A percentile compares a stretch with the other conserved stretches of the same genome.
Evolutionary conservation across 495 filamentous ascomycete genomes (phyloP).

Genomic region (Endocarpon pusillum): DNA sequence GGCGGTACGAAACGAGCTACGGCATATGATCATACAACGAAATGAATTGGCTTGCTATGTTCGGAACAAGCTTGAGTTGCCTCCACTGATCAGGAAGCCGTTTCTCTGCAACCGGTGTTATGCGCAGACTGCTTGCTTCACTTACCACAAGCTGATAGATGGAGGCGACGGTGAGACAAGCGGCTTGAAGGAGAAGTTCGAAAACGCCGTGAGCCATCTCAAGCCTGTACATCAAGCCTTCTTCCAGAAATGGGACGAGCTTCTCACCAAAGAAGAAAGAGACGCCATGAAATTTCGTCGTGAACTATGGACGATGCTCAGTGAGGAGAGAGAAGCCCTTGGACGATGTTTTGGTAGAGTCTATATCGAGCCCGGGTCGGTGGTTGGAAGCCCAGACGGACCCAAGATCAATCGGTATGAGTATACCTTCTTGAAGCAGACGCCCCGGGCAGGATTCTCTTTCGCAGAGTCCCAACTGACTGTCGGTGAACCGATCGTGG

Average conservation of each 20-base stretch:
- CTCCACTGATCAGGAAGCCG: slow-evolving; percentile 66
- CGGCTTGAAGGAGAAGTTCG: slow-evolving; percentile 56
- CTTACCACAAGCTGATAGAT: slow-evolving; percentile 87
- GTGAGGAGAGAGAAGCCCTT: slow-evolving; percentile 68
- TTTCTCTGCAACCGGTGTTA: slow-evolving; percentile 72
- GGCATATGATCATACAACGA: slow-evolving; percentile 92
- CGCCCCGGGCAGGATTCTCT: slow-evolving; percentile 40
- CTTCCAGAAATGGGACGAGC: slow-evolving; percentile 83
- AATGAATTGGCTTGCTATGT: slow-evolving; percentile 76
- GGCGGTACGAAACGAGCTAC: slow-evolving; percentile 64
- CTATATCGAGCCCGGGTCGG: slow-evolving; percentile 64
- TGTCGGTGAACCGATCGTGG: slow-evolving; percentile 77
- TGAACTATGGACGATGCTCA: slow-evolving; percentile 91
- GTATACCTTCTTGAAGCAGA: slow-evolving; percentile 64
- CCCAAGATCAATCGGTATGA: slow-evolving; percentile 78
- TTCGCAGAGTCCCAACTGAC: slow-evolving; percentile 85
- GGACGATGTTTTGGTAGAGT: slow-evolving; percentile 61
- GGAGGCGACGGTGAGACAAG: slow-evolving; percentile 68
- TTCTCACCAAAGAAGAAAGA: slow-evolving; percentile 86
- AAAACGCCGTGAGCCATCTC: slow-evolving; percentile 56
- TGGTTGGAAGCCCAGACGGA: slow-evolving; percentile 42
- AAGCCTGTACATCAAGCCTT: slow-evolving; percentile 58
- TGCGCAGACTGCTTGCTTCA: slow-evolving; percentile 72
- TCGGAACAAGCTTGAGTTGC: slow-evolving; percentile 61
- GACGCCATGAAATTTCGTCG: slow-evolving; percentile 66